phyloP scores from a whole-genome alignment of 306 rosid species.

The Rosa persica region DNA sequence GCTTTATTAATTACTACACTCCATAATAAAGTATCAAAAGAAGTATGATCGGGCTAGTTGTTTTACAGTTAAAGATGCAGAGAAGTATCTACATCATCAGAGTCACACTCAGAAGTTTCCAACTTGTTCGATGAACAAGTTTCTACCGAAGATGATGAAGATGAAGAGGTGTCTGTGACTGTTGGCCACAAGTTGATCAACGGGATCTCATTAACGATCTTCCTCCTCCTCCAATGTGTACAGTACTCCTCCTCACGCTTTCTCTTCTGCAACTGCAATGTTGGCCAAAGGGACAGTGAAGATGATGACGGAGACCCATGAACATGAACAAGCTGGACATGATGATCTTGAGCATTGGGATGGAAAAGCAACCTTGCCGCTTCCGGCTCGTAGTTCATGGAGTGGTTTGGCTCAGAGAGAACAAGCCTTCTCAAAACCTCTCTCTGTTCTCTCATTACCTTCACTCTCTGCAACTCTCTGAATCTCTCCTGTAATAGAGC shows the following conservation, averaged over 20 bases:
- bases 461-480: slow-evolving; percentile 71
- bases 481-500: slow-evolving; percentile 89
- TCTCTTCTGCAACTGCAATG: slow-evolving; percentile 24
- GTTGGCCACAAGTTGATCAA: slow-evolving; percentile 38
- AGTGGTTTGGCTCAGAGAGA: slow-evolving; percentile 33
- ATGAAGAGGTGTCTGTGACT: slow-evolving; percentile 17
- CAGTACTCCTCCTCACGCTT: slow-evolving; percentile 16
- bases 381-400: slow-evolving; percentile 14
- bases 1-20: not conserved
- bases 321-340: slow-evolving; percentile 16
- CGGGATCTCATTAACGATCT: slow-evolving; percentile 23
- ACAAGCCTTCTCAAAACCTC: slow-evolving; percentile 46
- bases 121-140: slow-evolving; percentile 1
- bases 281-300: slow-evolving; percentile 69
- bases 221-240: not conserved
- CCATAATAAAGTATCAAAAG: not conserved
- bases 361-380: slow-evolving; percentile 33
- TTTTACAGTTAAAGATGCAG: slow-evolving; percentile 2
- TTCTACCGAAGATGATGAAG: slow-evolving; percentile 11
- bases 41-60: not conserved
- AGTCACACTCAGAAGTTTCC: not conserved
- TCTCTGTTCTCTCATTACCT: slow-evolving; percentile 81
- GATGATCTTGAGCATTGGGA: slow-evolving; percentile 25
- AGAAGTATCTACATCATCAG: slow-evolving; percentile 7
- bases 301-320: slow-evolving; percentile 36